phyloP scores from a whole-genome alignment of 805 yeast genomes.

The Spencermartinsiella europaea region DNA sequence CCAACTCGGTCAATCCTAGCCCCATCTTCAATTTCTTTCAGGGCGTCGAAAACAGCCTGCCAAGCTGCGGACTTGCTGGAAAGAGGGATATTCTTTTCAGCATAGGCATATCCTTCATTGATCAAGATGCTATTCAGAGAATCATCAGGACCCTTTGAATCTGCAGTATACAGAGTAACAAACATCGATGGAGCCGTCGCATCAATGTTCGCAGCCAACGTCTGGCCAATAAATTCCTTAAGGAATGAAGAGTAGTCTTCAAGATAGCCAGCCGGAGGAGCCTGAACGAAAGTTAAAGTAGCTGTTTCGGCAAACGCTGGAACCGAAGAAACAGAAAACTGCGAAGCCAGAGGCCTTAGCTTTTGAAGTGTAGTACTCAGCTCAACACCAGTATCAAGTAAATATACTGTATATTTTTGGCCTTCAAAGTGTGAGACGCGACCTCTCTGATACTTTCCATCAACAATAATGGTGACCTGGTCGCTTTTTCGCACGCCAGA shows the following conservation, averaged over 20 bases:
- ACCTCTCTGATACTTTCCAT: constrained; percentile 57
- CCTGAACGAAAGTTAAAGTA: constrained; percentile 46
- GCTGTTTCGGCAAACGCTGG: constrained; percentile 56
- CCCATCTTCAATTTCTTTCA: constrained; percentile 40
- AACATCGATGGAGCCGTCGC: constrained; percentile 33
- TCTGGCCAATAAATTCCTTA: constrained; percentile 44
- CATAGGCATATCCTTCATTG: constrained; percentile 55
- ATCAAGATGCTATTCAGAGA: constrained; percentile 59
- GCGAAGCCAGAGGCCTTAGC: constrained; percentile 49
- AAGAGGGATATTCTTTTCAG: constrained; percentile 29
- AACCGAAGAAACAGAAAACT: constrained; percentile 36
- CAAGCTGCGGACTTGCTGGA: constrained; percentile 34
- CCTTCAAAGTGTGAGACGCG: constrained; percentile 45
- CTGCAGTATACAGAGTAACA: constrained; percentile 52
- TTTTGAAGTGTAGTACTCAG: constrained; percentile 42
- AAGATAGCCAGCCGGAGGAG: constrained; percentile 58
- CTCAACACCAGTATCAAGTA: constrained; percentile 57
- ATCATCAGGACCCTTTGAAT: constrained; percentile 48
- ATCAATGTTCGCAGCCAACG: constrained; percentile 50
- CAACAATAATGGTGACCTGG: constrained; percentile 46
- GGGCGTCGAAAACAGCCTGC: constrained; percentile 35
- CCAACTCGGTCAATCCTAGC: constrained; percentile 53
- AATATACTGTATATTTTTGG: constrained; percentile 44
- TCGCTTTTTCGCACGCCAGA: constrained; percentile 47
- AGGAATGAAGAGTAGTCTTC: constrained; percentile 50